Percentiles rank a stretch among this genome's conserved stretches.
These are phyloP conservation scores for Phymatotrichopsis omnivora DNA, from an alignment of 2,329 filamentous ascomycete species.

Conservation along the genomic window DNA sequence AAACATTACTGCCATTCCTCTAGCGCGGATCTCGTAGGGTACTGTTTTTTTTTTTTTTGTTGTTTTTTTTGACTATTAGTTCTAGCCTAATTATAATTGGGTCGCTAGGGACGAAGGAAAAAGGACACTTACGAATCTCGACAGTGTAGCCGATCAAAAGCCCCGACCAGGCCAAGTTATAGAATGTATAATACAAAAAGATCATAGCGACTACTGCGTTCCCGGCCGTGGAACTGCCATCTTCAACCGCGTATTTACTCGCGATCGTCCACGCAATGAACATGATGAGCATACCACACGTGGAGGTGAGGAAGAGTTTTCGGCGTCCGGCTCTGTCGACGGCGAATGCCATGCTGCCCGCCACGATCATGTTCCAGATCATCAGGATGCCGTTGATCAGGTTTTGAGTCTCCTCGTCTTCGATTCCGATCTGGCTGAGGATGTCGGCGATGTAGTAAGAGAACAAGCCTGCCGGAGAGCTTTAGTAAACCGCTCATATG, in stretches of 20 bases:
- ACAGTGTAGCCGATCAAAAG: conserved; percentile 39
- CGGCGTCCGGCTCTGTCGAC: conserved; percentile 33
- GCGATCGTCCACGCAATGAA: conserved; percentile 39
- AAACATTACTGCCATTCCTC: conserved; percentile 39
- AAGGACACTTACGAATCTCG: conserved; percentile 36
- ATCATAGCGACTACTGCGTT: conserved; percentile 34
- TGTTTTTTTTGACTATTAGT: conserved; percentile 2
- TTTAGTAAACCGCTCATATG: too few relatives aligned
- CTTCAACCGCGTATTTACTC: conserved; percentile 33
- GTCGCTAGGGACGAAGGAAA: conserved; percentile 35
- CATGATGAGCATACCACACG: conserved; percentile 36
- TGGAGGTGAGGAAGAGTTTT: conserved; percentile 38
- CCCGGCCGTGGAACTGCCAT: conserved; percentile 30
- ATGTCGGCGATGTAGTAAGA: conserved; percentile 37
- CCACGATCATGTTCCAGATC: conserved; percentile 32
- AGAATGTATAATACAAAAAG: conserved; percentile 35
- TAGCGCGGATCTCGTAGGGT: conserved; percentile 41
- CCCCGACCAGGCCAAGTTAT: conserved; percentile 38
- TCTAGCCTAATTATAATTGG: too few relatives aligned
- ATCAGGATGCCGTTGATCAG: conserved; percentile 40
- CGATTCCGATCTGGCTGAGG: conserved; percentile 33
- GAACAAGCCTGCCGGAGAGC: conserved; percentile 22
- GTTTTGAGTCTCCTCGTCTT: conserved; percentile 31
- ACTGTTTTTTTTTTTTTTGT: conserved; percentile 20
- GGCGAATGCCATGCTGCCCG: conserved; percentile 29